These are phyloP conservation scores for Cytospora chrysosperma DNA, from an alignment of 2,329 filamentous ascomycete genomes.

Conservation along the genomic window DNA sequence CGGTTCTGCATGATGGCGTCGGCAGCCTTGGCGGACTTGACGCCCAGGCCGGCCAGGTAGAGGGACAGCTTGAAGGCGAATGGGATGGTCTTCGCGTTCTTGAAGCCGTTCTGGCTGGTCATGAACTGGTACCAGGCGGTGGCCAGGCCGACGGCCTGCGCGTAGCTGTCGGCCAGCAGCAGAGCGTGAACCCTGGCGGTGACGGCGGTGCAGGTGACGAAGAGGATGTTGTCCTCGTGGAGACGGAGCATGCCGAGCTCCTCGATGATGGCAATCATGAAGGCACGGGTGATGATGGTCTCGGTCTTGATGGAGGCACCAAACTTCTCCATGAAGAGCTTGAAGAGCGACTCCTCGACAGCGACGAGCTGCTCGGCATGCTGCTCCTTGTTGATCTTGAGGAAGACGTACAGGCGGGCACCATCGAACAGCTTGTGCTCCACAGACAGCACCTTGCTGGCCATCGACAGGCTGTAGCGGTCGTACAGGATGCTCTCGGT, in stretches of 20 bases:
- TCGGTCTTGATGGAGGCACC: conserved; percentile 24
- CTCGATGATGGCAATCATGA: conserved; percentile 24
- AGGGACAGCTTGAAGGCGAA: conserved; percentile 25
- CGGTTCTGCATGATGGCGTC: conserved; percentile 24
- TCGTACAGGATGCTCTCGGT: conserved; percentile 25
- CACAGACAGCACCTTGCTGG: conserved; percentile 22
- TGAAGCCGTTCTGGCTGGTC: conserved; percentile 24
- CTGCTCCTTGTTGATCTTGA: conserved; percentile 23
- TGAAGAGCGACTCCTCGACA: conserved; percentile 24
- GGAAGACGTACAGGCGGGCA: conserved; percentile 25
- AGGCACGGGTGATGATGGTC: conserved; percentile 19
- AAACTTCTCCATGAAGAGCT: conserved; percentile 24
- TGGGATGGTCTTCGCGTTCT: conserved; percentile 23
- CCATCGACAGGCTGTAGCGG: conserved; percentile 23
- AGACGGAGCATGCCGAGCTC: conserved; percentile 22
- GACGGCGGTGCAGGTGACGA: conserved; percentile 22
- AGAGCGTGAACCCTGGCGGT: conserved; percentile 21
- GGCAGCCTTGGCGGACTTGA: conserved; percentile 31
- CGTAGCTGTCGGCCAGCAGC: conserved; percentile 18
- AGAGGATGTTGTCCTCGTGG: conserved; percentile 23
- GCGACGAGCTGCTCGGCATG: conserved; percentile 23
- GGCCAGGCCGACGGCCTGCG: conserved; percentile 21
- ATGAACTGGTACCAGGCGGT: conserved; percentile 26
- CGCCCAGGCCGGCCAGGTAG: conserved; percentile 23
- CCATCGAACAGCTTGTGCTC: conserved; percentile 25